Conservation (phyloP, 2,329 filamentous ascomycete species). For the Bertia moriformis region DNA sequence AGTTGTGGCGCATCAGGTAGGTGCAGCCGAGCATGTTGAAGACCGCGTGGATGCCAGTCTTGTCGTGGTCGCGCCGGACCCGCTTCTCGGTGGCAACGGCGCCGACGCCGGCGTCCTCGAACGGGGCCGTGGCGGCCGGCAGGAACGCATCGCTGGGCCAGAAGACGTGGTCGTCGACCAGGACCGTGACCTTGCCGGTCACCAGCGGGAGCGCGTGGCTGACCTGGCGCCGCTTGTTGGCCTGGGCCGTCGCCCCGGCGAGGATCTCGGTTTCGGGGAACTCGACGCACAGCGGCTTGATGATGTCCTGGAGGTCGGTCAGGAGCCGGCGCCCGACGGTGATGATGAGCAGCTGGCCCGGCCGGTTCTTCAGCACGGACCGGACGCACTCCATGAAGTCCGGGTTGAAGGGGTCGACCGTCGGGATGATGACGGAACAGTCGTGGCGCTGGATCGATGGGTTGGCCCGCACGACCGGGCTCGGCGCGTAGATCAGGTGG, state of each 20-base stretch:
- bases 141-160: conserved; percentile 27
- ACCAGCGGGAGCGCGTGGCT: conserved; percentile 19
- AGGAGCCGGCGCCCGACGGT: conserved; percentile 21
- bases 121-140: conserved; percentile 22
- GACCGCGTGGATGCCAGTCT: conserved; percentile 15
- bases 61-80: conserved; percentile 21
- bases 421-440: conserved; percentile 35
- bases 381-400: conserved; percentile 25
- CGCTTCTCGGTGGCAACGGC: conserved; percentile 41
- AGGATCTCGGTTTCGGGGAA: conserved; percentile 10
- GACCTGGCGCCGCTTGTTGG: conserved; percentile 34
- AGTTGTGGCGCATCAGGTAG: conserved; percentile 50
- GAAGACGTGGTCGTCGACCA: conserved; percentile 37
- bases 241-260: conserved; percentile 14
- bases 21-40: conserved; percentile 40
- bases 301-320: conserved; percentile 4
- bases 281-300: conserved; percentile 3
- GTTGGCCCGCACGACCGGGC: conserved; percentile 6
- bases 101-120: conserved; percentile 29
- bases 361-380: conserved; percentile 21
- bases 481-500: conserved; percentile 20
- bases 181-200: conserved; percentile 24
- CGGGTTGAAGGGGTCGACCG: conserved; percentile 23
- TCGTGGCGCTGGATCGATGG: conserved; percentile 19
- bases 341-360: conserved; percentile 24